phyloP scores from a whole-genome alignment of 2,329 filamentous ascomycete species.

The Epichloe uncinata region DNA sequence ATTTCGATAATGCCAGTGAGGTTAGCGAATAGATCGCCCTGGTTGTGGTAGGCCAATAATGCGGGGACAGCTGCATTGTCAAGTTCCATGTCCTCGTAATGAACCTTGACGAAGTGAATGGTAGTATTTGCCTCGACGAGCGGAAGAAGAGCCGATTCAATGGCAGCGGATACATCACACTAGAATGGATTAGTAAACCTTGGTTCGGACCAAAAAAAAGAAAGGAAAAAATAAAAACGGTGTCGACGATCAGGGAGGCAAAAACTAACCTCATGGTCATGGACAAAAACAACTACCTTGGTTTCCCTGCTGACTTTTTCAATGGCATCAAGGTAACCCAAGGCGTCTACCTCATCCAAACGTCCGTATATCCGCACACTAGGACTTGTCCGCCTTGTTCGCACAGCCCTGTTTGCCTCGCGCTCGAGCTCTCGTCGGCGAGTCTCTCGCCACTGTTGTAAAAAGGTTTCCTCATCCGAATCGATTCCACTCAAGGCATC shows the following conservation, averaged over 20 bases:
- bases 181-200: slow-evolving; percentile 22
- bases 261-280: slow-evolving; percentile 63
- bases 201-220: not conserved
- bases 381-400: slow-evolving; percentile 59
- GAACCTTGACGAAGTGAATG: slow-evolving; percentile 79
- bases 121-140: slow-evolving; percentile 59
- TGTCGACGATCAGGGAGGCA: not conserved
- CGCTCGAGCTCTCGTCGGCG: slow-evolving; percentile 65
- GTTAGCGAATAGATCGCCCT: slow-evolving; percentile 82
- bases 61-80: slow-evolving; percentile 80
- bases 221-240: slow-evolving; percentile 9
- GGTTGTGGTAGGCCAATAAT: slow-evolving; percentile 73
- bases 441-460: slow-evolving; percentile 73
- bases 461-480: slow-evolving; percentile 65
- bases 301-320: slow-evolving; percentile 76
- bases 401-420: slow-evolving; percentile 39
- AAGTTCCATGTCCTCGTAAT: slow-evolving; percentile 89
- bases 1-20: slow-evolving; percentile 77
- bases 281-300: slow-evolving; percentile 85
- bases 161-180: slow-evolving; percentile 65
- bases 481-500: slow-evolving; percentile 31
- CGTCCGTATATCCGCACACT: slow-evolving; percentile 66
- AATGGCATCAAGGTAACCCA: slow-evolving; percentile 90
- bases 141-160: slow-evolving; percentile 64
- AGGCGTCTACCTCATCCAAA: slow-evolving; percentile 73